phyloP scores from a whole-genome alignment of 2,329 filamentous ascomycete genomes.

The Aspergillus versicolor region DNA sequence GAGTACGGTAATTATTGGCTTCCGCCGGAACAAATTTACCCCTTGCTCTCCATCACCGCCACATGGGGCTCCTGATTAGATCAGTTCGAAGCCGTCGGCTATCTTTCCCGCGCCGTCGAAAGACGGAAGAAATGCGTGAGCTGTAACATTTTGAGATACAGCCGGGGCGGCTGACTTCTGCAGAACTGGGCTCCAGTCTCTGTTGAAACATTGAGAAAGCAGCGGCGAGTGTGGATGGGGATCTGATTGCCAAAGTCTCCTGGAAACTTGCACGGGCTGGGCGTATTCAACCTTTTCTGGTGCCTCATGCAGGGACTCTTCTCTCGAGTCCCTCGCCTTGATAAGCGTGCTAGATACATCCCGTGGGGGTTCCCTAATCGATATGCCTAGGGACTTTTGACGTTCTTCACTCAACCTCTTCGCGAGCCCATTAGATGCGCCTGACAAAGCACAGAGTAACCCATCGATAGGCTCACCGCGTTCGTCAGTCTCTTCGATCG shows the following conservation, averaged over 20 bases:
- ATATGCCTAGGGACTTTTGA: slow-evolving; percentile 1
- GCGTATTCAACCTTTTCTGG: background rate
- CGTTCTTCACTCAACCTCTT: slow-evolving; percentile 11
- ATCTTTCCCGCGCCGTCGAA: slow-evolving; percentile 30
- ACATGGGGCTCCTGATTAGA: slow-evolving; percentile 3
- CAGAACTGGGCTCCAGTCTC: slow-evolving; percentile 17
- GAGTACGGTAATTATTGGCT: background rate
- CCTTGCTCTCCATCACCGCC: background rate
- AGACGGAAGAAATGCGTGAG: slow-evolving; percentile 29
- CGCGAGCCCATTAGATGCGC: slow-evolving; percentile 16
- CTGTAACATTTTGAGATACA: slow-evolving; percentile 30
- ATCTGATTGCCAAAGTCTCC: slow-evolving; percentile 20
- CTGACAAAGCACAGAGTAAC: slow-evolving; percentile 29
- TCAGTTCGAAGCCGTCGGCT: slow-evolving; percentile 6
- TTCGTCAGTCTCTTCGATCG: slow-evolving; percentile 30
- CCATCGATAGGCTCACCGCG: slow-evolving; percentile 27
- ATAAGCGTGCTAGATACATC: background rate
- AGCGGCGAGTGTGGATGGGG: slow-evolving; percentile 15
- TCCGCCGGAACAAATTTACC: slow-evolving; percentile 1
- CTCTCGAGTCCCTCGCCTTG: background rate
- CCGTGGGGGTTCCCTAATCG: background rate
- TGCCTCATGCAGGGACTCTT: background rate
- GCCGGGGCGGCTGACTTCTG: slow-evolving; percentile 29
- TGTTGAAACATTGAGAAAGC: slow-evolving; percentile 23
- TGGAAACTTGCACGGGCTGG: slow-evolving; percentile 7